Base-by-base conservation (phyloP, 352 stramenopile genomes). In the Pythium vanterpoolii region DNA sequence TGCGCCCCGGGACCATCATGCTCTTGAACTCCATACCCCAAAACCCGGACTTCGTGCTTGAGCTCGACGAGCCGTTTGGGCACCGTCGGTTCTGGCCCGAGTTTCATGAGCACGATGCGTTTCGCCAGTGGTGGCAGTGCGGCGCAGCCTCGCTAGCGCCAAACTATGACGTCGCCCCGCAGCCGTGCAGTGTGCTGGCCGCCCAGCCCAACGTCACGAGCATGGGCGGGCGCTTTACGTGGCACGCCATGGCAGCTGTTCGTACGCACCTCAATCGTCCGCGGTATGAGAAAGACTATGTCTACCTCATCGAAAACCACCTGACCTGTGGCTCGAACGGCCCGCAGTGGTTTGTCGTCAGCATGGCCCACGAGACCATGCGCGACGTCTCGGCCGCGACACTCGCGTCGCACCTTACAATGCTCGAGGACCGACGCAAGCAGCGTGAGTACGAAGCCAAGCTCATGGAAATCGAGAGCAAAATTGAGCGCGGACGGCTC, bases 191-290 rank as follows among this genome's bases (percentile, higher is more conserved):
- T 27, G 68, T 90, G 8, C 69, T 71, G 26, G 66, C 68, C 3
- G 83, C 80, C 3, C 75, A 85, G 19, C 57, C 74, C 0, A 93
- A 93, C 40, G 61, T 68, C 6, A 66, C 77, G 9, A 74, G 81
- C 4, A 67, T 90, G 3, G 77, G 76, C 21, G 79, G 81, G 11
- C 79, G 83, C 14, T 87, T 83, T 40, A 82, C 68, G 39, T 93
- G 83, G 83, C 81, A 93, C 46, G 67, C 73, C 0, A 63, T 77
- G 3, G 73, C 82, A 16, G 47, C 60, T 0, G 53, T 73, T 1
- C 55, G 62, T 27, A 45, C 56, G 1, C 52, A 72, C 5, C 56
- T 93, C 24, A 76, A 71, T 59, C 76, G 77, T 1, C 50, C 44
- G 34, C 74, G 83, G 0, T 45, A 72, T 10, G 81, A 86, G 48